Evolutionary conservation across 1,284 basidiomycete genomes (phyloP).

Genomic region (Malassezia equina): DNA sequence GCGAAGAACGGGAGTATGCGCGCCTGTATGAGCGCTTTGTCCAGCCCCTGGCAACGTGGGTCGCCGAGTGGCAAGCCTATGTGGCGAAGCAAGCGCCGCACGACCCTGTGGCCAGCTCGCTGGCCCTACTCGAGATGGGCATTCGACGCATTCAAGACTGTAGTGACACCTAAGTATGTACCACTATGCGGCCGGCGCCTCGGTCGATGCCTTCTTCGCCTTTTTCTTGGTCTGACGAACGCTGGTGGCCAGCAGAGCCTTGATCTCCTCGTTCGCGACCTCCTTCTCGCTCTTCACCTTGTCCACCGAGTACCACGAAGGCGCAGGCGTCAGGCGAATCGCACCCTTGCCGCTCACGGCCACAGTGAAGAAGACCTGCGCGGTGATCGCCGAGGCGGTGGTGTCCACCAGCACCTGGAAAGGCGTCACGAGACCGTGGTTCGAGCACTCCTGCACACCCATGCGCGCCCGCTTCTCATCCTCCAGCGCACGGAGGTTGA

Average conservation of each 20-base stretch:
- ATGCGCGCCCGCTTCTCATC: constrained; percentile 90
- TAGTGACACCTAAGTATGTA: not conserved
- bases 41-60: not conserved
- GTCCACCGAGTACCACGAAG: constrained; percentile 85
- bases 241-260: constrained; percentile 64
- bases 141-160: not conserved
- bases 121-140: constrained; percentile 2
- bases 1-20: not conserved
- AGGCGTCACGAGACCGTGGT: constrained; percentile 78
- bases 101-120: not conserved
- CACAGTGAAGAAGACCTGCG: constrained; percentile 90
- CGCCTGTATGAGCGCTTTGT: constrained; percentile 11
- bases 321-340: constrained; percentile 69
- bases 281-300: constrained; percentile 65
- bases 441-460: constrained; percentile 88
- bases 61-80: not conserved
- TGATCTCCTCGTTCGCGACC: constrained; percentile 48
- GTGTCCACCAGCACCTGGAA: constrained; percentile 60
- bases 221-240: constrained; percentile 84
- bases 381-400: constrained; percentile 48
- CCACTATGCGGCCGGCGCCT: not conserved
- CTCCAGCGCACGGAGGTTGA: constrained; percentile 84
- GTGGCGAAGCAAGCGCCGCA: not conserved
- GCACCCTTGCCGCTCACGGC: constrained; percentile 66
- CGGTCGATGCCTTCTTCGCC: constrained; percentile 63